Evolutionary conservation across 2,329 filamentous ascomycete species (phyloP), one percentile per base, ranked within the genome.

Genomic region (Gyromitra esculenta): DNA sequence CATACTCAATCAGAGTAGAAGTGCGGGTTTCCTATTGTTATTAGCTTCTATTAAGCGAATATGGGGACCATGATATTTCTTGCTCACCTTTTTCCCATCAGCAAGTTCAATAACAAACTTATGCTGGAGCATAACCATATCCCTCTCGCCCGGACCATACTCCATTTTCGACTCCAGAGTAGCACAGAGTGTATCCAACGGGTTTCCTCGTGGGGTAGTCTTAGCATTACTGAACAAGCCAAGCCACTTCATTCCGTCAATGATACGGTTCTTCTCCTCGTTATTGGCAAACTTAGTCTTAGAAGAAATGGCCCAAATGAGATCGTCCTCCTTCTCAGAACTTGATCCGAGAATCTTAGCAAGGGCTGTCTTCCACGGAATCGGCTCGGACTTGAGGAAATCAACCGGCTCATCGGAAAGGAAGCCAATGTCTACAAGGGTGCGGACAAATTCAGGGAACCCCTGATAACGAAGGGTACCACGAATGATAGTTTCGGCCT

Each of bases 111-210:
- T 92, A 83, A 90, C 90, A 83, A 97, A 96, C 85, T 89, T 91
- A 86, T 93, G 91, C 86, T 93, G 91, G 41, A 93, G 87, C 85
- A 89, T 87, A 72, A 85, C 83, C 79, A 85, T 78, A 84, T 97
- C 94, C 76, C 94, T 91, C 89, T 97, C 93, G 77, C 88, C 91
- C 81, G 91, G 87, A 82, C 89, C 91, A 84, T 91, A 97, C 84
- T 92, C 89, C 92, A 97, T 96, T 89, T 96, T 97, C 87, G 92
- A 86, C 87, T 97, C 93, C 39, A 97, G 88, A 1, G 90, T 92
- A 41, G 92, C 93, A 85, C 94, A 97, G 50, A 97, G 89, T n/a
- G 92, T 95, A 84, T 97, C 94, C 31, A 97, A 88, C 2, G 93
- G 91, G 86, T 92, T 97, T 70, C 90, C 91, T 72, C 89, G 87